Evolutionary conservation across 805 yeast species (phyloP).

Genomic region (Priceomyces melissophilus): DNA sequence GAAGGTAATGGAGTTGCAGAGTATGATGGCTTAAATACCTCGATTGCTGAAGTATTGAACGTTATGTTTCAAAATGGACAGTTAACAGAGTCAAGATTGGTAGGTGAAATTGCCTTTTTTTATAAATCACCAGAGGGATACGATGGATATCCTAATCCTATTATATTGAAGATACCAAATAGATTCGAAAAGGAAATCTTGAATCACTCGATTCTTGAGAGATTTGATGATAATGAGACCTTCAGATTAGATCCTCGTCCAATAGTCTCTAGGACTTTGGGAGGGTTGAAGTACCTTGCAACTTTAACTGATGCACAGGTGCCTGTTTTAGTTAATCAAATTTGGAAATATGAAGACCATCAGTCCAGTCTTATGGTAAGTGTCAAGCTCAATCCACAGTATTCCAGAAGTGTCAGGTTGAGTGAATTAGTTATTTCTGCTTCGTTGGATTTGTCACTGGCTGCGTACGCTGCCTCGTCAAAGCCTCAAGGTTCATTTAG

Average conservation of each 20-base stretch:
- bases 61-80: conserved; percentile 71
- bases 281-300: conserved; percentile 74
- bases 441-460: conserved; percentile 55
- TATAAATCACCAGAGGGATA: conserved; percentile 38
- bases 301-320: conserved; percentile 42
- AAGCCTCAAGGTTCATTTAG: conserved; percentile 92
- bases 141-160: conserved; percentile 12
- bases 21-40: conserved; percentile 71
- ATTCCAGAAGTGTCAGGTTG: conserved; percentile 39
- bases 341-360: conserved; percentile 83
- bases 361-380: conserved; percentile 85
- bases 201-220: conserved; percentile 34
- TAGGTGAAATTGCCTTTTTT: conserved; percentile 86
- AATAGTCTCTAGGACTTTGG: conserved; percentile 63
- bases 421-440: conserved; percentile 63
- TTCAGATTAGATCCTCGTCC: conserved; percentile 47
- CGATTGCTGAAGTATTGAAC: conserved; percentile 81
- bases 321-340: conserved; percentile 73
- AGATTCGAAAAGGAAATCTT: conserved; percentile 50
- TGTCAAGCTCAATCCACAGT: conserved; percentile 52
- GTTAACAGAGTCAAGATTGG: conserved; percentile 54
- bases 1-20: conserved; percentile 32
- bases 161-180: conserved; percentile 39
- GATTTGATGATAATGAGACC: conserved; percentile 19
- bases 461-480: conserved; percentile 71